Base-by-base conservation (phyloP, 2,329 filamentous ascomycete species). In the Cadophora luteo-olivacea region DNA sequence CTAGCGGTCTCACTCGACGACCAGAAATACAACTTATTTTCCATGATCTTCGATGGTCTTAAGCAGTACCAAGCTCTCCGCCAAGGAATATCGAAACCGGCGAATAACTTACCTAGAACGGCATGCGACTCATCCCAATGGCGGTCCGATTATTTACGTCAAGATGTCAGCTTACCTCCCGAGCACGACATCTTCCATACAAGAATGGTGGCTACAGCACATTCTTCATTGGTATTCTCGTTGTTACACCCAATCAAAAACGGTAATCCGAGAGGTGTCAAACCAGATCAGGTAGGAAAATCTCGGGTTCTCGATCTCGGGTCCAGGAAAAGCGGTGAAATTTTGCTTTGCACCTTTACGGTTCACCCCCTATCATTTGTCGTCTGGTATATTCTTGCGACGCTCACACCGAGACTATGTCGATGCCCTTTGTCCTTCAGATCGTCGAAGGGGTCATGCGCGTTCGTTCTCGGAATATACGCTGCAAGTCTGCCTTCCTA, bases 271-370 rank as follows among this genome's bases (percentile, higher is more conserved):
- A 19, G 29, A 33, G 14, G 14, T 29, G 29, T 29, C 29, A 29
- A 29, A 3, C 29, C 25, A 33, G n/a, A 25, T 11, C 33, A 11
- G 52, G 14, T n/a, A 55, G 52, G 14, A 33, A n/a, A 8, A 33
- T 33, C 4, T 54, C 24, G 51, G 24, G 5, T 29, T 16, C 7
- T 29, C 22, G 52, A 33, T 55, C 16, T 55, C 29, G 52, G 52
- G 29, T 55, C 25, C 16, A 32, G 51, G 29, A 33, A 8, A 55
- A 55, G 52, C 52, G 52, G 52, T 55, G 52, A 55, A 55, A 55
- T 29, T 6, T 55, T 14, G 51, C 33, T 55, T 19, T 32, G 29
- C 52, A 8, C 9, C 51, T 54, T 52, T 38, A 25, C 22, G 49
- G 49, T 54, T 32, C 25, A 32, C 2, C 51, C 6, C 12, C 4